These are phyloP conservation scores for Aegilops longissima DNA, from an alignment of 176 grass and related monocot species.

Conservation along the genomic window DNA sequence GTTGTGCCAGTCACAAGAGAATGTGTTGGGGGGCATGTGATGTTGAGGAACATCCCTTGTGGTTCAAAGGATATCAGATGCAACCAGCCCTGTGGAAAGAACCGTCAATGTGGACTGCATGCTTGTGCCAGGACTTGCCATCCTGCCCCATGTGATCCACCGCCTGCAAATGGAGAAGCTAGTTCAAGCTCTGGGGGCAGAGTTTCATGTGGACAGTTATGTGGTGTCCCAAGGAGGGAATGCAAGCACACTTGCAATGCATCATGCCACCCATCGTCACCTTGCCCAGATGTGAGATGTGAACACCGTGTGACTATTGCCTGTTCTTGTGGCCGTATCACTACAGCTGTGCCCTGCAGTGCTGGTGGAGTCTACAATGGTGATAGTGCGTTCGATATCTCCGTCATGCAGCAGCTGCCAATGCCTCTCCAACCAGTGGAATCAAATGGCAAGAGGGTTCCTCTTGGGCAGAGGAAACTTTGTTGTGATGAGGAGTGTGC, in stretches of 20 bases:
- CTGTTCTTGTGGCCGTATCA: constrained; percentile 76
- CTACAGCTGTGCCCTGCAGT: constrained; percentile 65
- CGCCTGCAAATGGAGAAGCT: constrained; percentile 42
- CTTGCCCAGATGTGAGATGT: constrained; percentile 80
- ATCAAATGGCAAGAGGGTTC: constrained; percentile 65
- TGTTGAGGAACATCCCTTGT: constrained; percentile 95
- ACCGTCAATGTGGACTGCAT: constrained; percentile 85
- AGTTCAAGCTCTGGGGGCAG: constrained; percentile 61
- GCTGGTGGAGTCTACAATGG: constrained; percentile 58
- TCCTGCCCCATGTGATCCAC: constrained; percentile 69
- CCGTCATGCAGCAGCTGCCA: constrained; percentile 83
- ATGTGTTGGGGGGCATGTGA: constrained; percentile 84
- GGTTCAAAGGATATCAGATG: constrained; percentile 94
- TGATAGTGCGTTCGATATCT: constrained; percentile 61
- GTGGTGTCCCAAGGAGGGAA: constrained; percentile 79
- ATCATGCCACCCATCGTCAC: constrained; percentile 70
- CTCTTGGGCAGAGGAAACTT: constrained; percentile 91
- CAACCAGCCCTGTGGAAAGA: constrained; percentile 91
- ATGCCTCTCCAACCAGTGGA: constrained; percentile 74
- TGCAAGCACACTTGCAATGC: constrained; percentile 87
- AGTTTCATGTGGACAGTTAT: constrained; percentile 80
- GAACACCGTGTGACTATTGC: constrained; percentile 59
- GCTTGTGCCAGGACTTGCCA: constrained; percentile 73
- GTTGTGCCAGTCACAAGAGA: constrained; percentile 68
- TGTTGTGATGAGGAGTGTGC: constrained; percentile 85